Base-by-base conservation (phyloP, 129 eudicot species). In the Ambrosia trifida region DNA sequence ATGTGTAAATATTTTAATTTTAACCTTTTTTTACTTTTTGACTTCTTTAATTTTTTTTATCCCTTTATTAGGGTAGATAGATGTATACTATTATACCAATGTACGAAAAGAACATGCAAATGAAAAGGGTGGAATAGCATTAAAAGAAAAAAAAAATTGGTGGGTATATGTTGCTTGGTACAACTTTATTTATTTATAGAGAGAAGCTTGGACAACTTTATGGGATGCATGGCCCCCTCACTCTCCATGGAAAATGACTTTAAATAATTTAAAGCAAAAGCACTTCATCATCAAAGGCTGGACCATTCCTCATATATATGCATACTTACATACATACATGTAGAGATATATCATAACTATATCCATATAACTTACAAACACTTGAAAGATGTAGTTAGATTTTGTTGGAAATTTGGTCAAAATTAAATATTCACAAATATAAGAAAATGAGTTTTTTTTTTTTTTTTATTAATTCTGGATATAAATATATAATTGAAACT, bases 101-200 rank as follows among this genome's bases (percentile, higher is more conserved):
- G 31, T 36, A 31, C 31, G 12, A n/a, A 24, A 68, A 76, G 35
- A 57, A 57, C 36, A 31, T 51, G 35, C 65, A 52, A 52, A 53
- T 30, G 46, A 59, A 69, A 69, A 69, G 30, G 65, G 53, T 20
- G 16, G 65, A 47, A 69, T 36, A 18, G 56, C 72, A 69, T 36
- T 77, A 60, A 61, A 69, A 70, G 62, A 66, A 58, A 7, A 66
- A 7, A 66, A 61, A 70, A 68, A 32, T 62, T 60, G 72, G 67
- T 78, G 77, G 76, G 41, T 32, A 31, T 38, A 66, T 70, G 81
- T 70, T 31, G 76, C 52, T 77, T 70, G 72, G 77, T 59, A 78
- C 61, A 70, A 51, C 81, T 77, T 77, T 77, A 77, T 77, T 69
- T 77, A 65, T 77, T 62, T 77, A 77, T 70, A 61, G 76, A 69